Evolutionary conservation across 31 red algal species (phyloP).

Genomic region (Asparagopsis taxiformis): DNA sequence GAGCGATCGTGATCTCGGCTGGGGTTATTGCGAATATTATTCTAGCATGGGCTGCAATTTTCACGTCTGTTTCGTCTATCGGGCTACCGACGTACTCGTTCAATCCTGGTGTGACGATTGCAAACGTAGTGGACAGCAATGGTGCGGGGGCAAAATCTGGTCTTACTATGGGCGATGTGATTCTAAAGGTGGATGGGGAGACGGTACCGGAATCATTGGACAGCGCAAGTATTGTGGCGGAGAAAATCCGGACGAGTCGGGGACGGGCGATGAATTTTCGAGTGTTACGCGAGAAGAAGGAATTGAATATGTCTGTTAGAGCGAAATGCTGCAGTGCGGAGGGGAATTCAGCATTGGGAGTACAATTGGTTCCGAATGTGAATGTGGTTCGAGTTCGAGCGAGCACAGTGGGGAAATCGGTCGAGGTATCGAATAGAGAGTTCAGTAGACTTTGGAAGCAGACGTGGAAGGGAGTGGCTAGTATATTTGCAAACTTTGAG

Average conservation of each 20-base stretch:
- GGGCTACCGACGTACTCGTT: slow-evolving; percentile 62
- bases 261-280: slow-evolving; percentile 38
- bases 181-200: slow-evolving; percentile 65
- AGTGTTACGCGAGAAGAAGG: slow-evolving; percentile 18
- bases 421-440: slow-evolving; percentile 56
- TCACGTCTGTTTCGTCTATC: no score
- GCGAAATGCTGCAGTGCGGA: slow-evolving; percentile 71
- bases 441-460: slow-evolving; percentile 47
- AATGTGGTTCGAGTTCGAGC: slow-evolving; percentile 34
- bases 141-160: slow-evolving; percentile 71
- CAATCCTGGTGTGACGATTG: slow-evolving; percentile 69
- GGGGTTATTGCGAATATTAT: no score
- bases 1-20: no score
- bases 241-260: slow-evolving; percentile 32
- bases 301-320: slow-evolving; percentile 17
- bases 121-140: slow-evolving; percentile 53
- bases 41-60: no score
- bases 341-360: slow-evolving; percentile 73
- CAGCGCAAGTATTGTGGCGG: slow-evolving; percentile 43
- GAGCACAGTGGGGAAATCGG: background rate
- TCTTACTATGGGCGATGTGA: slow-evolving; percentile 67
- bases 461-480: slow-evolving; percentile 56
- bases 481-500: slow-evolving; percentile 46
- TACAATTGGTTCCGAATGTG: slow-evolving; percentile 78
- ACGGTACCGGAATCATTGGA: slow-evolving; percentile 25